Evolutionary conservation across 495 filamentous ascomycete species (phyloP).

Genomic region (Daldinia caldariorum): DNA sequence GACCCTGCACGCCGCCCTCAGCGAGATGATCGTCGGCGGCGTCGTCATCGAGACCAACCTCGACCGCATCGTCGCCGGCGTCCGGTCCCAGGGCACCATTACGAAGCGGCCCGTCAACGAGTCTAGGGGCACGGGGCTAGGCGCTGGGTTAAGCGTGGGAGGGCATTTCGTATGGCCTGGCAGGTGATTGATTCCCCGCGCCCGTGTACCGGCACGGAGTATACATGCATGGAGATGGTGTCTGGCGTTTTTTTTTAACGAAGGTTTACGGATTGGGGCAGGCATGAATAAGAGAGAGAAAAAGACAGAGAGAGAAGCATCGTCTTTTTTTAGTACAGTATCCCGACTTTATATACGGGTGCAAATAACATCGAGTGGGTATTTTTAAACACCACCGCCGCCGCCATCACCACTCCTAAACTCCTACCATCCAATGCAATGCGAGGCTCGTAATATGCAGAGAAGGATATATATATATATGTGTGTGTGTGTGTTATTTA

Average conservation of each 20-base stretch:
- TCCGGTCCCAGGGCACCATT: constrained; percentile 78
- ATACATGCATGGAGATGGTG: constrained; percentile 8
- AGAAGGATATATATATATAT: background rate
- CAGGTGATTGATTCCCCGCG: constrained; percentile 45
- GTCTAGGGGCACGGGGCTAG: constrained; percentile 52
- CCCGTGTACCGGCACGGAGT: too few species aligned
- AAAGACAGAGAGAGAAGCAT: constrained; percentile 7
- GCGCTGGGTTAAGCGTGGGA: constrained; percentile 62
- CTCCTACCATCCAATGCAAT: constrained; percentile 37
- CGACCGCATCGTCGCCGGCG: constrained; percentile 86
- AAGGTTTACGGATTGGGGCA: constrained; percentile 27
- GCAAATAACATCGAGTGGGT: constrained; percentile 31
- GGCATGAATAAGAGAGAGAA: constrained; percentile 12
- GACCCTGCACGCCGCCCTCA: constrained; percentile 87
- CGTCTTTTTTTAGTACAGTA: constrained; percentile 27
- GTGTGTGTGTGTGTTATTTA: constrained; percentile 5
- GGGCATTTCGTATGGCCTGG: constrained; percentile 68
- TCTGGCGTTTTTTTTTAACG: constrained; percentile 26
- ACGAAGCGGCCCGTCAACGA: constrained; percentile 75
- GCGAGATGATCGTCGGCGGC: constrained; percentile 96
- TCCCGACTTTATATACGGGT: constrained; percentile 14
- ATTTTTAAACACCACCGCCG: constrained; percentile 12
- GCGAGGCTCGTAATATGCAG: constrained; percentile 35
- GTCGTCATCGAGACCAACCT: constrained; percentile 94
- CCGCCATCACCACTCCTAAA: constrained; percentile 2